Conservation (phyloP, 352 stramenopile genomes). For the Phytophthora fragariaefolia region DNA sequence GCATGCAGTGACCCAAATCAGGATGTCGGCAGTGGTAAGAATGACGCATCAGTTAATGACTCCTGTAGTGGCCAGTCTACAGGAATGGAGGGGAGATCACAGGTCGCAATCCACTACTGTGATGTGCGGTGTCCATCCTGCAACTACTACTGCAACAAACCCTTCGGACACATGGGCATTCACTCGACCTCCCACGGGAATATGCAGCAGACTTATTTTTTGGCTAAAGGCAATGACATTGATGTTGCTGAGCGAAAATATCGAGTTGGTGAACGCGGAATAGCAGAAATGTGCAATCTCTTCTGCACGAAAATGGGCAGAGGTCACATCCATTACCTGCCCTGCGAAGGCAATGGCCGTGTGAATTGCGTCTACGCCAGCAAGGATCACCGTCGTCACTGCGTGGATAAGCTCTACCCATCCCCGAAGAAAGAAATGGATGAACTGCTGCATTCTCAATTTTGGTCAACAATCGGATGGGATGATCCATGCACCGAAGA, state of each 20-base stretch:
- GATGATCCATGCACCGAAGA: slow-evolving; percentile 43
- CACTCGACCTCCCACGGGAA: slow-evolving; percentile 72
- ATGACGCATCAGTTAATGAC: no score
- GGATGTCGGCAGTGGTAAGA: no score
- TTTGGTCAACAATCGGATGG: slow-evolving; percentile 47
- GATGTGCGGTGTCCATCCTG: slow-evolving; percentile 59
- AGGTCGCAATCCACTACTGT: slow-evolving; percentile 65
- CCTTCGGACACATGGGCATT: slow-evolving; percentile 49
- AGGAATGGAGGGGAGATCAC: no score
- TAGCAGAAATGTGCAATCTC: slow-evolving; percentile 56
- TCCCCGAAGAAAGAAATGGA: slow-evolving; percentile 37
- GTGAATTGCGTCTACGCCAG: slow-evolving; percentile 38
- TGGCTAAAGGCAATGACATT: slow-evolving; percentile 56
- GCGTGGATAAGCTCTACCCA: slow-evolving; percentile 30
- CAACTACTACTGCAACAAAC: slow-evolving; percentile 70
- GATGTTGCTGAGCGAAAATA: slow-evolving; percentile 53
- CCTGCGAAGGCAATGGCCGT: slow-evolving; percentile 22
- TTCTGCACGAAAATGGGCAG: slow-evolving; percentile 48
- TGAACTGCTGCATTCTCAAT: slow-evolving; percentile 47
- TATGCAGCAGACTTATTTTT: slow-evolving; percentile 72
- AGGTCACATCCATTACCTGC: slow-evolving; percentile 44
- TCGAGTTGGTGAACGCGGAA: slow-evolving; percentile 38
- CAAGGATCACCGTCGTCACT: slow-evolving; percentile 43
- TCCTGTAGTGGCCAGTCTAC: no score
- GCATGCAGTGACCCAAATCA: no score